A percentile compares a stretch with the other conserved stretches of the same genome.
These are phyloP conservation scores for Collybia sp. DNA, from an alignment of 768 basidiomycete species.

Conservation along the genomic window DNA sequence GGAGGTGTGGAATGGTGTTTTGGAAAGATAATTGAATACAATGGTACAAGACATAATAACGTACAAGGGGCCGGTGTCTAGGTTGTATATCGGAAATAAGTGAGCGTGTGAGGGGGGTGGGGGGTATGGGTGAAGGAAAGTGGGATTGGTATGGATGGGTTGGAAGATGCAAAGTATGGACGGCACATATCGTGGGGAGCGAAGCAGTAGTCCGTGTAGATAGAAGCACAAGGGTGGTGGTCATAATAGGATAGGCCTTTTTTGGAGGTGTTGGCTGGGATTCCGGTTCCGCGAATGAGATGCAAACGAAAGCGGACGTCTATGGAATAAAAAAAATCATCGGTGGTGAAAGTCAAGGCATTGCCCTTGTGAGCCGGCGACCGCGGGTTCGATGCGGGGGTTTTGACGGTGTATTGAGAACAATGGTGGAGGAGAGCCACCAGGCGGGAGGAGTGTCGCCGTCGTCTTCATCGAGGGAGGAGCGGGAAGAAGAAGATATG, in stretches of 20 bases:
- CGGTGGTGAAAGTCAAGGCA: conserved; percentile 20
- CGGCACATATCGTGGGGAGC: not conserved
- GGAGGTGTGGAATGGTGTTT: too few species aligned
- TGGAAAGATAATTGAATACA: not conserved
- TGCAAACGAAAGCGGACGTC: conserved; percentile 7
- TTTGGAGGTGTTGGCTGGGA: too few species aligned
- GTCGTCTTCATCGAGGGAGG: conserved; percentile 11
- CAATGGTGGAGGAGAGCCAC: conserved; percentile 14
- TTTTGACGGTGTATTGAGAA: conserved; percentile 9
- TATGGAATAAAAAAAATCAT: conserved; percentile 8
- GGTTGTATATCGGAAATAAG: not conserved
- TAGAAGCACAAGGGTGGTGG: not conserved
- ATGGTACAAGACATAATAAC: not conserved
- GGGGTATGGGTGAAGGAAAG: conserved; percentile 1
- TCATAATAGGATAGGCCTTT: conserved; percentile 7
- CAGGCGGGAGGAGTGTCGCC: conserved; percentile 15
- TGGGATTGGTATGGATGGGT: conserved; percentile 1
- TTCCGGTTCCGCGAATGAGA: conserved; percentile 5
- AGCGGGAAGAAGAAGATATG: conserved; percentile 11
- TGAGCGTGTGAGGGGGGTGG: conserved; percentile 4
- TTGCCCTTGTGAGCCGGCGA: conserved; percentile 33
- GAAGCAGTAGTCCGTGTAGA: too few species aligned
- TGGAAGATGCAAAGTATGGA: conserved; percentile 1
- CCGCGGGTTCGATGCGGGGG: conserved; percentile 39
- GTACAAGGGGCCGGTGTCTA: not conserved